phyloP scores from a whole-genome alignment of 2,329 filamentous ascomycete genomes.

The Stagonosporopsis tanaceti region DNA sequence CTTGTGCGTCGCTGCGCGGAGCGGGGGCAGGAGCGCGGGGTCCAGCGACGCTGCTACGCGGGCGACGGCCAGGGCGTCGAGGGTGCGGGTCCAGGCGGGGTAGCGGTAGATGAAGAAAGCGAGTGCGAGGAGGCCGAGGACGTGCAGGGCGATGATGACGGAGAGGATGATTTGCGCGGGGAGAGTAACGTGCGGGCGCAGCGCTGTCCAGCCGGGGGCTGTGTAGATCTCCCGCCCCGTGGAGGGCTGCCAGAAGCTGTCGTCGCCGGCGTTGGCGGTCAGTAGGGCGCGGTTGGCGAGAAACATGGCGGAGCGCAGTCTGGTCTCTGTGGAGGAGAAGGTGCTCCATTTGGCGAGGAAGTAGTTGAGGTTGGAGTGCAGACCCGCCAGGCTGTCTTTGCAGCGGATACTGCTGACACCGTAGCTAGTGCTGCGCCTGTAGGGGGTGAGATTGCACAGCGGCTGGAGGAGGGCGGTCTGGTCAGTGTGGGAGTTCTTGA shows the following conservation, averaged over 20 bases:
- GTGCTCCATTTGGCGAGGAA: background rate
- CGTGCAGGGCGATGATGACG: background rate
- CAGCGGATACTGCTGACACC: background rate
- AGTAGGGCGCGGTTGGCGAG: background rate
- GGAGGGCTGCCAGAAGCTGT: background rate
- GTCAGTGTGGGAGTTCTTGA: background rate
- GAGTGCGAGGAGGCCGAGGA: background rate
- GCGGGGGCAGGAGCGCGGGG: background rate
- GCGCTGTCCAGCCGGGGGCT: background rate
- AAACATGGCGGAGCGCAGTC: background rate
- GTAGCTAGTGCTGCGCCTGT: background rate
- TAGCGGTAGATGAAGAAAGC: background rate
- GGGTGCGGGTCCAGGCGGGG: slow-evolving; percentile 14
- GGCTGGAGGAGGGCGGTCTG: background rate
- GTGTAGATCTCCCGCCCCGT: slow-evolving; percentile 6
- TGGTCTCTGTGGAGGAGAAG: background rate
- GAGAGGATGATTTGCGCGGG: slow-evolving; percentile 2
- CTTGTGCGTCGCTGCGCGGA: background rate
- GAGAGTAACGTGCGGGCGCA: background rate
- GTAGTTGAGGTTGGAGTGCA: background rate
- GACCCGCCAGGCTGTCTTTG: background rate
- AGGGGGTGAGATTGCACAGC: background rate
- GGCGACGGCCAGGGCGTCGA: slow-evolving; percentile 18
- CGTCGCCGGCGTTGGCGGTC: background rate
- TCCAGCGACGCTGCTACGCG: slow-evolving; percentile 4